A percentile compares a stretch with the other conserved stretches of the same genome.
These are phyloP conservation scores for Kondoa malvinella DNA, from an alignment of 768 basidiomycete species.

Conservation along the genomic window DNA sequence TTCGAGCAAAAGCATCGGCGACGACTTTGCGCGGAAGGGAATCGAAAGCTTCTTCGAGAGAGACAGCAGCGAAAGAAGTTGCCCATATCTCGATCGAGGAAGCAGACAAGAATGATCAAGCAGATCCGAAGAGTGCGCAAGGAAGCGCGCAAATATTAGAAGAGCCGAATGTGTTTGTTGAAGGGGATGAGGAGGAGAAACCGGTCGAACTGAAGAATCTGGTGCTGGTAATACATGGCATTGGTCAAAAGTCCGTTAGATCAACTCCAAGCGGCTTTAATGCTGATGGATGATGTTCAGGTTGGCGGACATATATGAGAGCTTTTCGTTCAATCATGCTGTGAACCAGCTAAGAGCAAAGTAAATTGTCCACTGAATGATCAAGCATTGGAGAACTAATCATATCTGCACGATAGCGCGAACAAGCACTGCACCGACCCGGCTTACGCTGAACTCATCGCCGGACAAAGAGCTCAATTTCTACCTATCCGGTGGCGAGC, in stretches of 20 bases:
- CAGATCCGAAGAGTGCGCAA: slow-evolving; percentile 6
- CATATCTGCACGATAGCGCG: neutral
- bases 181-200: neutral
- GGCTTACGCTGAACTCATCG: slow-evolving; percentile 16
- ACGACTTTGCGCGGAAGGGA: neutral
- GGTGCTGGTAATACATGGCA: slow-evolving; percentile 22
- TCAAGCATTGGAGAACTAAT: neutral
- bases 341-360: slow-evolving; percentile 22
- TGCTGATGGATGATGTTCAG: slow-evolving; percentile 22
- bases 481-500: slow-evolving; percentile 26
- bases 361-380: neutral
- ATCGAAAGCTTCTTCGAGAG: neutral
- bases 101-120: slow-evolving; percentile 11
- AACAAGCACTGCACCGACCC: slow-evolving; percentile 15
- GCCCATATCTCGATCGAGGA: slow-evolving; percentile 10
- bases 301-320: slow-evolving; percentile 24
- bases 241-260: slow-evolving; percentile 10
- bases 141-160: slow-evolving; percentile 10
- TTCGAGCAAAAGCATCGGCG: too few species aligned
- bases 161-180: slow-evolving; percentile 10
- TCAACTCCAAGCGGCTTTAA: neutral
- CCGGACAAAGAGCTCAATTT: slow-evolving; percentile 23
- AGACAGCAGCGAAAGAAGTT: slow-evolving; percentile 12
- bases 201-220: slow-evolving; percentile 25
- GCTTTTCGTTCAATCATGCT: slow-evolving; percentile 24